phyloP scores from a whole-genome alignment of 768 basidiomycete genomes.

The Panus rudis region DNA sequence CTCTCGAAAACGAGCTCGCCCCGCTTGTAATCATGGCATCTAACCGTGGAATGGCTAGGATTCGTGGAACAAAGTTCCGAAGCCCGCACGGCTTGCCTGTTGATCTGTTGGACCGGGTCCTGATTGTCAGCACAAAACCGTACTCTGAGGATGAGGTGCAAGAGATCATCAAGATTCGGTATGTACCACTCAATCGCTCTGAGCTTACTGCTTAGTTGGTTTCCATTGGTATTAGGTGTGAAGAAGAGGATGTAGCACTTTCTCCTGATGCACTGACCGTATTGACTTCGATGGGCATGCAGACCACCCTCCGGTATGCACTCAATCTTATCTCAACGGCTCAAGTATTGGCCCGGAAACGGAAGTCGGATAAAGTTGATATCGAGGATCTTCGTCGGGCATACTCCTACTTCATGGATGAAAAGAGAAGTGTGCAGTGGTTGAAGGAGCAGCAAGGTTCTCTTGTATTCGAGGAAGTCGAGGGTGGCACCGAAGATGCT shows the following conservation, averaged over 20 bases:
- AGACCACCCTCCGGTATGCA: conserved; percentile 85
- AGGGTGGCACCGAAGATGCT: conserved; percentile 19
- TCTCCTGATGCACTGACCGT: conserved; percentile 65
- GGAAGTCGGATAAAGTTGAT: conserved; percentile 75
- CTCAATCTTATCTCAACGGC: conserved; percentile 94
- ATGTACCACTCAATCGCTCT: no score
- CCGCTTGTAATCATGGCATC: conserved; percentile 98
- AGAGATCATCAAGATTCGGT: conserved; percentile 93
- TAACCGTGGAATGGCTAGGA: conserved; percentile 90
- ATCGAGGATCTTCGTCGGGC: conserved; percentile 79
- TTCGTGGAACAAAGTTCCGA: conserved; percentile 91
- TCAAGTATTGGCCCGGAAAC: conserved; percentile 75
- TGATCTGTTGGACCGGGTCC: conserved; percentile 88
- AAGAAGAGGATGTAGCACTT: conserved; percentile 93
- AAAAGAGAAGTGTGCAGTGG: conserved; percentile 89
- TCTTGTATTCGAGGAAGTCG: conserved; percentile 69
- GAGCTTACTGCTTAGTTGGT: background rate
- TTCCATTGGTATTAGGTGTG: conserved; percentile 51
- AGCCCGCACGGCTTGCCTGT: conserved; percentile 93
- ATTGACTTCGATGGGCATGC: conserved; percentile 81
- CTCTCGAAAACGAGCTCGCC: conserved; percentile 87
- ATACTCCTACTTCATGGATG: conserved; percentile 89
- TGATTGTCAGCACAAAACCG: conserved; percentile 91
- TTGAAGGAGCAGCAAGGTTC: conserved; percentile 75
- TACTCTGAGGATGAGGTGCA: conserved; percentile 79